phyloP scores from a whole-genome alignment of 2,329 filamentous ascomycete species.

The Exutisphaerella laricina region DNA sequence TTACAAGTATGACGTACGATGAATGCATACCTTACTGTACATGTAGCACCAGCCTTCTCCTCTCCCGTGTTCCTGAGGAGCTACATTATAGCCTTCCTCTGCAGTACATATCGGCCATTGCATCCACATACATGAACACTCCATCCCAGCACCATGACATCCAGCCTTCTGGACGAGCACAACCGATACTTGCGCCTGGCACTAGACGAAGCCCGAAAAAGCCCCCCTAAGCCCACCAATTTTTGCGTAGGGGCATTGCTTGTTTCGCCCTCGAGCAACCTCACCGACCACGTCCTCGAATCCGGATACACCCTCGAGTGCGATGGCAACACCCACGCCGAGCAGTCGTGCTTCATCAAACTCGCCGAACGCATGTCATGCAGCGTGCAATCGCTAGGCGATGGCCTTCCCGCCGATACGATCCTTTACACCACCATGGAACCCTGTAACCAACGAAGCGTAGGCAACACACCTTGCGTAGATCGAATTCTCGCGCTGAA shows the following conservation, averaged over 20 bases:
- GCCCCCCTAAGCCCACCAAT: conserved; percentile 82
- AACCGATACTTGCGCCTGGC: conserved; percentile 61
- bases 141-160: conserved; percentile 10
- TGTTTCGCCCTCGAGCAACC: conserved; percentile 44
- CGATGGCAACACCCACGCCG: conserved; percentile 89
- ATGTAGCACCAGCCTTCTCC: no score
- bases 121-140: no score
- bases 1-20: no score
- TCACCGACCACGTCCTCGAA: conserved; percentile 53
- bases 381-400: conserved; percentile 51
- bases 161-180: conserved; percentile 13
- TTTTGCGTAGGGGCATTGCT: conserved; percentile 94
- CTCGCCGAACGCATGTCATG: conserved; percentile 37
- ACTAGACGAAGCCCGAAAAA: conserved; percentile 68
- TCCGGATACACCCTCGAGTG: conserved; percentile 90
- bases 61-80: no score
- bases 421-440: conserved; percentile 91
- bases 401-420: conserved; percentile 49
- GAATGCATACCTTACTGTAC: no score
- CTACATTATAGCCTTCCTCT: no score
- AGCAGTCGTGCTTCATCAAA: conserved; percentile 86
- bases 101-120: no score
- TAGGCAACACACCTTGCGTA: conserved; percentile 70
- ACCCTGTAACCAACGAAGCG: conserved; percentile 68
- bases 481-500: conserved; percentile 63